Conservation (phyloP, 805 yeast species). For the Candida incommunis region DNA sequence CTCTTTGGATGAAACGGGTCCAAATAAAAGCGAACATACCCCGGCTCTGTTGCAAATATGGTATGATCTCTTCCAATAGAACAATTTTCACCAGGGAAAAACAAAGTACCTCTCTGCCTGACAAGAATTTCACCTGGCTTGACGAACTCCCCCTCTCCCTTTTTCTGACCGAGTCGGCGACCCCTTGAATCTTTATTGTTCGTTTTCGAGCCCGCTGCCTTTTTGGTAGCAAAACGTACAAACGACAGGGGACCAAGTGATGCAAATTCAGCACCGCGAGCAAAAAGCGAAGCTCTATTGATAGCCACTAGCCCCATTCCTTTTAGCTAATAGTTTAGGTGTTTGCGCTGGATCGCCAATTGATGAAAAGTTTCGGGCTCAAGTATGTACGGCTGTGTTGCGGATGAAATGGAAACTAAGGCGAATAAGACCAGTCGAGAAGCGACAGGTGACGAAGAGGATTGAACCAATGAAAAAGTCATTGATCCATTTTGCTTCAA, state of each 20-base stretch:
- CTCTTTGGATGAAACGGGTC: conserved; percentile 96
- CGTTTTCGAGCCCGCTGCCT: conserved; percentile 90
- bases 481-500: too few relatives aligned
- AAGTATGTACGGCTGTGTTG: too few relatives aligned
- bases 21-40: conserved; percentile 76
- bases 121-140: conserved; percentile 73
- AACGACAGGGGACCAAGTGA: not conserved
- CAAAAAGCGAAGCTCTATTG: too few relatives aligned
- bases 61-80: conserved; percentile 88
- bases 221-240: conserved; percentile 84
- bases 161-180: conserved; percentile 84
- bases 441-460: too few relatives aligned
- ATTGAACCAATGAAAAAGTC: too few relatives aligned
- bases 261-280: too few relatives aligned
- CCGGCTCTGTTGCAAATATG: conserved; percentile 80
- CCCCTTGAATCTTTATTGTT: conserved; percentile 92
- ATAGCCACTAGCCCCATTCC: too few relatives aligned
- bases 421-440: too few relatives aligned
- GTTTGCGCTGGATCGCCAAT: too few relatives aligned
- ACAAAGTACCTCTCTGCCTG: conserved; percentile 91
- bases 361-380: too few relatives aligned
- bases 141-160: conserved; percentile 63
- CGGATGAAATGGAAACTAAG: too few relatives aligned
- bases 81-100: conserved; percentile 85
- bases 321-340: too few relatives aligned